These are phyloP conservation scores for Coemansia sp. DNA, from an alignment of 192 early-diverging fungal species.

Conservation along the genomic window DNA sequence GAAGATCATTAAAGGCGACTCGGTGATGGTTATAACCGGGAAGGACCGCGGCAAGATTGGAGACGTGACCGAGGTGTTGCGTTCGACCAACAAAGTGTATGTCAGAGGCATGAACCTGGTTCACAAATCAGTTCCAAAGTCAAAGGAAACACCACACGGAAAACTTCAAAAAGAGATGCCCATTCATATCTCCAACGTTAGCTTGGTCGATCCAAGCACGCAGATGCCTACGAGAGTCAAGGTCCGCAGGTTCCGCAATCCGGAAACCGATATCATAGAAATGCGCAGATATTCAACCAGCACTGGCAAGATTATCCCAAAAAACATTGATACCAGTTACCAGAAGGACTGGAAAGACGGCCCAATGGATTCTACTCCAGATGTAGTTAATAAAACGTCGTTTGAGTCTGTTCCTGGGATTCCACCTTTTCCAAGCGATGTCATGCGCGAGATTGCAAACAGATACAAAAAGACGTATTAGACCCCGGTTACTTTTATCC, in stretches of 20 bases:
- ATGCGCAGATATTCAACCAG: constrained; percentile 35
- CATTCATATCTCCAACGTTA: constrained; percentile 69
- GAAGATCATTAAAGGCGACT: constrained; percentile 64
- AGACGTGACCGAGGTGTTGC: constrained; percentile 60
- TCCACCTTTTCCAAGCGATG: constrained; percentile 48
- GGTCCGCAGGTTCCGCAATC: constrained; percentile 18
- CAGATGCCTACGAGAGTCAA: constrained; percentile 40
- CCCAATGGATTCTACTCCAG: constrained; percentile 27
- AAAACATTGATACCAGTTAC: constrained; percentile 35
- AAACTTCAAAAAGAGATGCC: constrained; percentile 67
- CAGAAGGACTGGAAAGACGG: constrained; percentile 48
- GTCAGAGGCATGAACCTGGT: constrained; percentile 63
- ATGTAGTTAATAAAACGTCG: constrained; percentile 33
- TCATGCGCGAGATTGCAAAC: constrained; percentile 50
- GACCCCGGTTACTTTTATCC: background rate
- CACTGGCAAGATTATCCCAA: constrained; percentile 35
- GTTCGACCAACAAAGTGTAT: constrained; percentile 63
- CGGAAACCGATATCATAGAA: constrained; percentile 25
- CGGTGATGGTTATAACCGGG: constrained; percentile 64
- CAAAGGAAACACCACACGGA: constrained; percentile 59
- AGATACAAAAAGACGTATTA: constrained; percentile 46
- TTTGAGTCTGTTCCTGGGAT: constrained; percentile 36
- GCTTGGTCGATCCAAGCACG: constrained; percentile 67
- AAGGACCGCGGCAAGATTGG: constrained; percentile 67
- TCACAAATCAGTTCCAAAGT: constrained; percentile 60